Evolutionary conservation across 2,329 filamentous ascomycete species (phyloP).

Genomic region (Lasiodiplodia sp.): DNA sequence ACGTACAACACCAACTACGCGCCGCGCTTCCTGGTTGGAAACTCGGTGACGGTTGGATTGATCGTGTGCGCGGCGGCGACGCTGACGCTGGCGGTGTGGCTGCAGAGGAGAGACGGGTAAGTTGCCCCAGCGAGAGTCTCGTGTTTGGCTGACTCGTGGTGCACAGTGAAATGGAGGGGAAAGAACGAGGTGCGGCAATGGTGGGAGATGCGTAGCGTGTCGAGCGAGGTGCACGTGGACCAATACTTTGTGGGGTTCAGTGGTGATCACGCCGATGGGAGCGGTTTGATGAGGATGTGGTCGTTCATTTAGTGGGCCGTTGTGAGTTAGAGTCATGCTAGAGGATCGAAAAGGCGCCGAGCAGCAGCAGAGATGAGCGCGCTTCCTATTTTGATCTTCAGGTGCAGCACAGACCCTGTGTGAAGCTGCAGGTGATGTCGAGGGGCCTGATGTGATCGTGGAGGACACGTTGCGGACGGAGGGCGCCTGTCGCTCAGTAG

Average conservation of each 20-base stretch:
- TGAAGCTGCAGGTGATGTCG: neutral
- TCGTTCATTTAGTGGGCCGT: neutral
- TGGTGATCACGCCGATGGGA: neutral
- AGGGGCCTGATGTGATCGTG: neutral
- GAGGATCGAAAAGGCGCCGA: neutral
- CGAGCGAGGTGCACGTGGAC: no score
- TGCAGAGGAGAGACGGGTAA: conserved; percentile 16
- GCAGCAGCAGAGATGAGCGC: neutral
- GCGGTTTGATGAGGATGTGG: neutral
- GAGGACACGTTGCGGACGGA: neutral
- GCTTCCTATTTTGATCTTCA: conserved; percentile 7
- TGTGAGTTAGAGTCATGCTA: neutral
- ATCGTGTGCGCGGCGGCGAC: conserved; percentile 11
- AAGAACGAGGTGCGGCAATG: neutral
- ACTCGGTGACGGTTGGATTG: conserved; percentile 18
- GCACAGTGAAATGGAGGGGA: neutral
- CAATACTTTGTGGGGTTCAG: neutral
- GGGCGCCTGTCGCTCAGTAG: neutral
- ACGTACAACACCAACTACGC: conserved; percentile 26
- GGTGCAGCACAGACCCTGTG: neutral
- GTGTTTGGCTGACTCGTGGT: neutral
- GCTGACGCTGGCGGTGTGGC: conserved; percentile 9
- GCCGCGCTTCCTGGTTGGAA: conserved; percentile 17
- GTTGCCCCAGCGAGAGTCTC: neutral
- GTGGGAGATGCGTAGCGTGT: neutral